Evolutionary conservation across 169 alveolate species (phyloP).

Genomic region (Plasmodium blacklocki): DNA sequence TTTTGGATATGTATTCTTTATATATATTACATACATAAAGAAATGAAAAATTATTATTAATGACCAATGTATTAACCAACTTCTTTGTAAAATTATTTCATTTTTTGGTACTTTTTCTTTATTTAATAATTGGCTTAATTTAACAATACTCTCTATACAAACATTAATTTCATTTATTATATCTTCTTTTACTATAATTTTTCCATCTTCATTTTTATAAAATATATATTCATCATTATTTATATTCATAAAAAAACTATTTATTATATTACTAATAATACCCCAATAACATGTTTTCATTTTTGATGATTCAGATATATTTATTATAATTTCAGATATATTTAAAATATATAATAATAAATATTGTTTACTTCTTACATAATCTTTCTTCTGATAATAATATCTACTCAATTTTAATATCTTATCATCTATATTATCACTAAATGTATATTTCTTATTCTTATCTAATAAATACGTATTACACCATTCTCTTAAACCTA

Average conservation of each 20-base stretch:
- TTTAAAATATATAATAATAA: conserved; percentile 82
- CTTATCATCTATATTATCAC: conserved; percentile 78
- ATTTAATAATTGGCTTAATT: conserved; percentile 79
- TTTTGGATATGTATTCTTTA: conserved; percentile 81
- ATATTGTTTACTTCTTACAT: conserved; percentile 80
- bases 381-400: conserved; percentile 84
- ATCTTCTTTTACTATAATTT: conserved; percentile 77
- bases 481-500: conserved; percentile 83
- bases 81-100: conserved; percentile 84
- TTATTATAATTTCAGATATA: conserved; percentile 82
- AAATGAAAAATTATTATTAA: conserved; percentile 84
- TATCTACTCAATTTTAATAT: conserved; percentile 82
- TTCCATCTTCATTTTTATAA: conserved; percentile 77
- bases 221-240: conserved; percentile 65
- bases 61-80: conserved; percentile 88
- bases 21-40: conserved; percentile 81
- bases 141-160: conserved; percentile 79
- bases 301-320: conserved; percentile 82
- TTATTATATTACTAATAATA: conserved; percentile 80
- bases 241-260: conserved; percentile 77
- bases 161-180: conserved; percentile 79
- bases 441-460: conserved; percentile 70
- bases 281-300: conserved; percentile 87
- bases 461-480: conserved; percentile 16
- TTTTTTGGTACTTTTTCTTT: conserved; percentile 75